Conservation (phyloP, 345 rosid genomes). For the Excoecaria cochinchinensis region DNA sequence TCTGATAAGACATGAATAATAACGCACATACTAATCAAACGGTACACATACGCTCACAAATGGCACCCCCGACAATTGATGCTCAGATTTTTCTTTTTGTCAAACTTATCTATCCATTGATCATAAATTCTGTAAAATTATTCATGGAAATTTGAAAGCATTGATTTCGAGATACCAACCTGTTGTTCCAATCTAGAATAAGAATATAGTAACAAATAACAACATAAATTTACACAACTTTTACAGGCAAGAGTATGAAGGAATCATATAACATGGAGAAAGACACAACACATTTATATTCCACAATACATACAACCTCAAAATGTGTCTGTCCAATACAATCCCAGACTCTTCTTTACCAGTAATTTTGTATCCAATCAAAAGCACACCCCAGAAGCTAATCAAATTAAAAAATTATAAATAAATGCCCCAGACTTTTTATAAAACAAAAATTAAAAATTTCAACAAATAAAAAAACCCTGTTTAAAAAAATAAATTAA, state of each 20-base stretch:
- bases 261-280: neutral
- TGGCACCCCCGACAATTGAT: no score
- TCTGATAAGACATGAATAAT: no score
- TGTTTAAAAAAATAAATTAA: neutral
- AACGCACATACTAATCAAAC: no score
- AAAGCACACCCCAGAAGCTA: conserved; percentile 10
- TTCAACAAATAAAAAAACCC: neutral
- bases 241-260: conserved; percentile 19
- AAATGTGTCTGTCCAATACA: neutral
- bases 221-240: conserved; percentile 24
- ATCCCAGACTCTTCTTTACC: neutral
- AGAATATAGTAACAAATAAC: neutral
- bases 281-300: conserved; percentile 15
- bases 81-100: neutral
- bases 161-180: no score
- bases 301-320: conserved; percentile 11
- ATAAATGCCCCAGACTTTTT: conserved; percentile 13
- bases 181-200: no score
- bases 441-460: neutral
- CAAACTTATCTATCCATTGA: neutral
- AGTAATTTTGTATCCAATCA: neutral
- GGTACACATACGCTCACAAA: no score
- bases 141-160: no score
- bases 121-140: no score
- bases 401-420: conserved; percentile 2